A percentile compares a stretch with the other conserved stretches of the same genome.
These are phyloP conservation scores for Catunica adiposa DNA, from an alignment of 2,329 filamentous ascomycete genomes.

Conservation along the genomic window DNA sequence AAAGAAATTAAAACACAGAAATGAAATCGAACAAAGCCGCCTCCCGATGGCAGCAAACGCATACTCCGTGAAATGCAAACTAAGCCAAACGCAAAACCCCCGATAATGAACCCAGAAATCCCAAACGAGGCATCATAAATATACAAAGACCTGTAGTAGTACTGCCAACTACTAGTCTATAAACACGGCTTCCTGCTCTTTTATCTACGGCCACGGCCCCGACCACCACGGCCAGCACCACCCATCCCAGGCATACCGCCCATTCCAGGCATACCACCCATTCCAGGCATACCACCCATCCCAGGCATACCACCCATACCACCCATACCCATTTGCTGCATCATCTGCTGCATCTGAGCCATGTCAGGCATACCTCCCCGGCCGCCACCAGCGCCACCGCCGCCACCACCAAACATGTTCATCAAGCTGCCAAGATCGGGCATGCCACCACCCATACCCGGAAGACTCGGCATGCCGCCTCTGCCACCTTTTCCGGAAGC, in stretches of 20 bases:
- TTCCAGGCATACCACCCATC: constrained; percentile 20
- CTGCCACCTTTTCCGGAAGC: constrained; percentile 28
- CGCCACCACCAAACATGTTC: constrained; percentile 71
- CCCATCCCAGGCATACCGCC: constrained; percentile 22
- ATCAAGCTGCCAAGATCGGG: constrained; percentile 74
- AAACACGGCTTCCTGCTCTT: neutral
- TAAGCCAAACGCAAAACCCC: constrained; percentile 1
- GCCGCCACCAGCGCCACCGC: constrained; percentile 30
- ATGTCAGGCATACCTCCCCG: constrained; percentile 53
- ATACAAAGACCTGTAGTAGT: constrained; percentile 1
- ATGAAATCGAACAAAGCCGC: neutral
- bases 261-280: constrained; percentile 32
- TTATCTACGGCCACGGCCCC: constrained; percentile 7
- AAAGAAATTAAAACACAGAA: neutral
- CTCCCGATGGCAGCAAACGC: neutral
- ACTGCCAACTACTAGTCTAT: neutral
- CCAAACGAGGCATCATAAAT: constrained; percentile 5
- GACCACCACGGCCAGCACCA: constrained; percentile 17
- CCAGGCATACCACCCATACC: constrained; percentile 21
- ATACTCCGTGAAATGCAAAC: constrained; percentile 7
- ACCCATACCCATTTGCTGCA: constrained; percentile 53
- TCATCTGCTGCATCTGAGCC: constrained; percentile 68
- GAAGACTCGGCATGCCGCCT: constrained; percentile 35
- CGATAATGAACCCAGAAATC: constrained; percentile 1
- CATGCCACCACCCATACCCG: constrained; percentile 54